Evolutionary conservation across 2,329 filamentous ascomycete species (phyloP), one percentile per base, ranked within the genome.

Genomic region (Lachnellula cervina): DNA sequence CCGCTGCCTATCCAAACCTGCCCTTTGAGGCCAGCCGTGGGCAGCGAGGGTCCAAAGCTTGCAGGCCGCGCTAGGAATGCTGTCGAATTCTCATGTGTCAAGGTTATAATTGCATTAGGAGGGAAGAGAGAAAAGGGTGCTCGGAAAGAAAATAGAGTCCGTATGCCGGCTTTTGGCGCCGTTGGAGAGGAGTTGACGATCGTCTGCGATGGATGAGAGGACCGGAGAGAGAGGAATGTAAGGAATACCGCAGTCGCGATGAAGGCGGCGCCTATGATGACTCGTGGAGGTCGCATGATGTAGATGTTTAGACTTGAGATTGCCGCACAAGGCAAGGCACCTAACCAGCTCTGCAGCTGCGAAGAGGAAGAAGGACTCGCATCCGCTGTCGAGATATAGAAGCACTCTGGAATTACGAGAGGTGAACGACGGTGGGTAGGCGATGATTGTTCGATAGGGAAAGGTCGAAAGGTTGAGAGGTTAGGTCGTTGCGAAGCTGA

Each of bases 71-170:
- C 92, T 54, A 96, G 80, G 74, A 99, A 99, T 64, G 95, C 96
- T 13, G 94, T 99, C 64, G 90, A 96, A 73, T 99, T 99, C 73
- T 99, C 94, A 72, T 97, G 91, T 68, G 92, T 96, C 59, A 99
- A 81, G 71, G 90, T 96, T 70, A 99, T 97, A 66, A 95, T 89
- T 48, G 94, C 94, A 62, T 94, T 96, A 3, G 92, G 92, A 4
- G 93, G 92, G 70, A 99, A 99, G 21, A 99, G 83, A 19, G 90
- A 91, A 61, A 92, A 89, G 0, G 92, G 87, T 5, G 85, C 79
- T 57, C 84, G 84, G 71, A 89, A 88, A 61, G 86, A 86, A 72
- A 89, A 84, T 61, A 89, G 75, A 40, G 80, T 77, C 55, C 75
- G 74, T 48, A 86, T 70, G 54, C 79, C 73, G 35, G 77, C 74